A percentile compares a stretch with the other conserved stretches of the same genome.
Conservation (phyloP, 169 alveolate genomes). For the Toxoplasma gondii region DNA sequence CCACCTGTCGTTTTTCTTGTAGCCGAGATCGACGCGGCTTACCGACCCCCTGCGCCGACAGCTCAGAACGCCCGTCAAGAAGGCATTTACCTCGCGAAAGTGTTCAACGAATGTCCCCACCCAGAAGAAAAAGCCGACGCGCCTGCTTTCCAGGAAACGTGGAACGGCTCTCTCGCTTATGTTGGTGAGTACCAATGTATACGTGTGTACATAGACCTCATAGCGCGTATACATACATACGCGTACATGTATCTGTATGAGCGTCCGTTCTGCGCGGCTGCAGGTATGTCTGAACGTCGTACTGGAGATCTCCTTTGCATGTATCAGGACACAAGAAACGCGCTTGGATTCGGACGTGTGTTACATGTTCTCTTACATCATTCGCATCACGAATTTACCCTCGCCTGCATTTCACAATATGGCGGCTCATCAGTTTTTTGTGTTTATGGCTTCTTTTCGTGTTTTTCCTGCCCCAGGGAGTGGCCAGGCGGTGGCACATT, state of each 20-base stretch:
- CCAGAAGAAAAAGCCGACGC: slow-evolving; percentile 60
- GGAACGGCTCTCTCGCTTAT: slow-evolving; percentile 74
- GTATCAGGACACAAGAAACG: no score
- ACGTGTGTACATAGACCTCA: no score
- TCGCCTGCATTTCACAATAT: no score
- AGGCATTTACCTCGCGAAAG: slow-evolving; percentile 72
- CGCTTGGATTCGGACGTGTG: no score
- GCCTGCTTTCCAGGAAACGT: slow-evolving; percentile 72
- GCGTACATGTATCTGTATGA: not conserved
- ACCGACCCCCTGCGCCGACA: slow-evolving; percentile 77
- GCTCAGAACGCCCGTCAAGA: slow-evolving; percentile 77
- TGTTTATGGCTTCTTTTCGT: not conserved
- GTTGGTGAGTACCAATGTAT: slow-evolving; percentile 47
- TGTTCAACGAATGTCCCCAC: slow-evolving; percentile 57
- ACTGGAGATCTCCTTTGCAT: not conserved
- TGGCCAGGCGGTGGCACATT: slow-evolving; percentile 46
- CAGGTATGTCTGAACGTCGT: not conserved
- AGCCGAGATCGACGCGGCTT: slow-evolving; percentile 68
- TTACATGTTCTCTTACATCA: no score
- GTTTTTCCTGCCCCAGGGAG: slow-evolving; percentile 9
- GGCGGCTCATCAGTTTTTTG: not conserved
- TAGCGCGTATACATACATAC: not conserved
- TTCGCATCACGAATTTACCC: no score
- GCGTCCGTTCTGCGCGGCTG: not conserved
- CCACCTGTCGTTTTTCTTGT: not conserved